Evolutionary conservation across 495 filamentous ascomycete species (phyloP).

Genomic region (Durotheca rogersii): DNA sequence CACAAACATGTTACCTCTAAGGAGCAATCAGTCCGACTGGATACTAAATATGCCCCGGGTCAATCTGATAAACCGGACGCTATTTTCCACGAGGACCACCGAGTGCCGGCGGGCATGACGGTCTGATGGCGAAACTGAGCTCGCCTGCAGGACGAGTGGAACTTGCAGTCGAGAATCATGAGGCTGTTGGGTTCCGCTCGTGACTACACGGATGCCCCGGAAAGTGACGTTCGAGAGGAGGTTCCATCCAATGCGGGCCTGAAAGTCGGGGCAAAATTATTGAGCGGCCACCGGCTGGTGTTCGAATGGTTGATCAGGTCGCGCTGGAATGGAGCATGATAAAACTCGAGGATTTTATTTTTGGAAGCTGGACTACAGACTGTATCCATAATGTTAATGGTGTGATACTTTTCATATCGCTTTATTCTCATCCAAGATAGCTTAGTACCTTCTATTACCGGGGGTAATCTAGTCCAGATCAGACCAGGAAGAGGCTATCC

Average conservation of each 20-base stretch:
- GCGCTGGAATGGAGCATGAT: conserved; percentile 16
- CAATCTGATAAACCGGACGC: background rate
- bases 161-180: background rate
- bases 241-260: background rate
- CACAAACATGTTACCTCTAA: background rate
- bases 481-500: no score
- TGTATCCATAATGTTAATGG: conserved; percentile 1
- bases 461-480: conserved; percentile 16
- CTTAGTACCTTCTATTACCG: conserved; percentile 12
- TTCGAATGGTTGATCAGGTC: no score
- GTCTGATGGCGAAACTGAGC: no score
- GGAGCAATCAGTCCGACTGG: background rate
- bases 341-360: no score
- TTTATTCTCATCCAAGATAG: conserved; percentile 10
- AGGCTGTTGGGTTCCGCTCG: background rate
- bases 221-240: background rate
- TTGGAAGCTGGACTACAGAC: conserved; percentile 28
- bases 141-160: background rate
- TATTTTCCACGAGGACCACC: no score
- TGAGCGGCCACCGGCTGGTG: background rate
- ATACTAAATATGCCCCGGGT: background rate
- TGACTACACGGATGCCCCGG: background rate
- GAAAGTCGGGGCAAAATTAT: background rate
- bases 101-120: no score
- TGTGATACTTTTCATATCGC: conserved; percentile 7